These are phyloP conservation scores for Russula griseocarnosa DNA, from an alignment of 768 basidiomycete species.

Conservation along the genomic window DNA sequence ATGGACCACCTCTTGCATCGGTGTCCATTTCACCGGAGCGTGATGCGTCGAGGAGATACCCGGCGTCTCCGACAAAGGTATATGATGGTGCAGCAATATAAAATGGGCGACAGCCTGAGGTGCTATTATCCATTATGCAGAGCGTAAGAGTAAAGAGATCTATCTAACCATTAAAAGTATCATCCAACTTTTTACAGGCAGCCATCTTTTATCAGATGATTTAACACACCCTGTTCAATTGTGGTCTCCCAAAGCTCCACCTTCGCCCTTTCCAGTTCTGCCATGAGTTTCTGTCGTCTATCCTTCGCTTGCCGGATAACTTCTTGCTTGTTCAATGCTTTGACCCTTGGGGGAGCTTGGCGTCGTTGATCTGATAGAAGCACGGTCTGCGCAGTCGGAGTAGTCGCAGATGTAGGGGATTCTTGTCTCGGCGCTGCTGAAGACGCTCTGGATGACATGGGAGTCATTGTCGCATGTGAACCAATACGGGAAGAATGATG, in stretches of 20 bases:
- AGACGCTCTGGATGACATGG: conserved; percentile 13
- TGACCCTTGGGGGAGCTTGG: conserved; percentile 14
- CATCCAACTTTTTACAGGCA: conserved; percentile 9
- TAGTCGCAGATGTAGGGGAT: neutral
- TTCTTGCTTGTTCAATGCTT: conserved; percentile 39
- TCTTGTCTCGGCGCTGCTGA: conserved; percentile 8
- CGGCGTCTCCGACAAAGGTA: neutral
- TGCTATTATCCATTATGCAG: conserved; percentile 1
- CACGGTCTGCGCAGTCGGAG: conserved; percentile 23
- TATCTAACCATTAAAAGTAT: neutral
- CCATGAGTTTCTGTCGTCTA: conserved; percentile 47
- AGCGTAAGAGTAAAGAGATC: neutral
- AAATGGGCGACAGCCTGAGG: neutral
- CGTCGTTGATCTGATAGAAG: conserved; percentile 29
- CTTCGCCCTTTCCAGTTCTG: conserved; percentile 57
- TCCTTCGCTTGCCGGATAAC: conserved; percentile 52
- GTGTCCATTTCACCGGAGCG: neutral
- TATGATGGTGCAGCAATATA: neutral
- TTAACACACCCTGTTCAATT: conserved; percentile 62
- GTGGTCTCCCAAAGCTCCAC: conserved; percentile 70
- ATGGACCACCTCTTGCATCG: neutral
- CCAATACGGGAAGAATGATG: neutral
- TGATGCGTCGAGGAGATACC: neutral
- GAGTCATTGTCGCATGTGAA: conserved; percentile 8
- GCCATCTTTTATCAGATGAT: conserved; percentile 42